phyloP scores from a whole-genome alignment of 2,329 filamentous ascomycete species.

The Colletotrichum aenigma region DNA sequence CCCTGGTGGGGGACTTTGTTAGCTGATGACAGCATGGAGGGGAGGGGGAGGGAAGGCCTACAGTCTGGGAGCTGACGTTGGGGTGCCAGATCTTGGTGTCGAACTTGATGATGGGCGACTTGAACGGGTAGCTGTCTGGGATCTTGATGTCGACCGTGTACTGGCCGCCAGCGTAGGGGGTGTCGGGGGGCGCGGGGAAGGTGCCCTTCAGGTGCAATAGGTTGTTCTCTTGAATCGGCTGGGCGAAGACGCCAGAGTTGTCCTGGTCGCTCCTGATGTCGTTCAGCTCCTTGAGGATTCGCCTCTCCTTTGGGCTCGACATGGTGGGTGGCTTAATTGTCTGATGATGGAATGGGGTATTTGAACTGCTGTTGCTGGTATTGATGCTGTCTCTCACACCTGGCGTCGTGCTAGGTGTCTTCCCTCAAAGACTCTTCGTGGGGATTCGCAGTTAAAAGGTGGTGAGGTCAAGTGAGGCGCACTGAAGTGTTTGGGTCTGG shows the following conservation, averaged over 20 bases:
- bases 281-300: slow-evolving; percentile 76
- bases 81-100: slow-evolving; percentile 96
- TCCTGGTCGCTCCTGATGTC: slow-evolving; percentile 76
- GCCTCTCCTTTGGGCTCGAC: slow-evolving; percentile 58
- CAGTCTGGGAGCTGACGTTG: slow-evolving; percentile 92
- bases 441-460: background rate
- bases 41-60: slow-evolving; percentile 48
- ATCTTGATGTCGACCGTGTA: slow-evolving; percentile 87
- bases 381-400: background rate
- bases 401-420: background rate
- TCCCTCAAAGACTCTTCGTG: background rate
- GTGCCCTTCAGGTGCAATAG: slow-evolving; percentile 83
- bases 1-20: slow-evolving; percentile 61
- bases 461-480: background rate
- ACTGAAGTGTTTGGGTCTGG: background rate
- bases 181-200: slow-evolving; percentile 88
- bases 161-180: slow-evolving; percentile 87
- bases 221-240: slow-evolving; percentile 68
- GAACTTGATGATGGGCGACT: slow-evolving; percentile 89
- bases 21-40: background rate
- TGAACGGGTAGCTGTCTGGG: slow-evolving; percentile 89
- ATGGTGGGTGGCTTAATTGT: slow-evolving; percentile 32
- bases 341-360: background rate
- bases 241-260: slow-evolving; percentile 76
- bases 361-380: background rate